A percentile compares a stretch with the other conserved stretches of the same genome.
These are phyloP conservation scores for Pseudozyma hubeiensis DNA, from an alignment of 1,284 basidiomycete species.

Conservation along the genomic window DNA sequence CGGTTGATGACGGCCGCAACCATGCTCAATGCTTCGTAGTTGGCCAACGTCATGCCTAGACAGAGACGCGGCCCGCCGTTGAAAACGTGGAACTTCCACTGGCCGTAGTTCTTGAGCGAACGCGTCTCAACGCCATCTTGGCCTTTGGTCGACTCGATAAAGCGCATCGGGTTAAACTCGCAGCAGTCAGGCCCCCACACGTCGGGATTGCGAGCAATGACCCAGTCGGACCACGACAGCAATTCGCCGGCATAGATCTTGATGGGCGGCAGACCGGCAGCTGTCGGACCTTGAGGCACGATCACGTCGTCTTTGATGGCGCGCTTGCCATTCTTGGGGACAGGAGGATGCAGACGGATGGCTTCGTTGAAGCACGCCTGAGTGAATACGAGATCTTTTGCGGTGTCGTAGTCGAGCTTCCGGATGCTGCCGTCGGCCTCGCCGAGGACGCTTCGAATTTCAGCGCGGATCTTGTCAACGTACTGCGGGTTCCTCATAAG, in stretches of 20 bases:
- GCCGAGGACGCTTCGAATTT: constrained; percentile 39
- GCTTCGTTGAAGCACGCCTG: constrained; percentile 59
- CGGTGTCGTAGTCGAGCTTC: constrained; percentile 49
- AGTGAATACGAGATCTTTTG: constrained; percentile 56
- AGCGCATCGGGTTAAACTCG: constrained; percentile 55
- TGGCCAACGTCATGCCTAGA: constrained; percentile 59
- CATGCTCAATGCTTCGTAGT: constrained; percentile 52
- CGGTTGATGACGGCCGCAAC: constrained; percentile 32
- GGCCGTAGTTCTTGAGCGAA: constrained; percentile 40
- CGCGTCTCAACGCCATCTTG: constrained; percentile 31
- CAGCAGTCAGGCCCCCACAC: constrained; percentile 57
- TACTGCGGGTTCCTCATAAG: constrained; percentile 44
- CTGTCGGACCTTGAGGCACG: constrained; percentile 47
- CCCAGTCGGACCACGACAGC: constrained; percentile 62
- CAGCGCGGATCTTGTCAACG: constrained; percentile 48
- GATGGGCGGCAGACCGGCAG: constrained; percentile 53
- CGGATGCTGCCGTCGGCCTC: constrained; percentile 27
- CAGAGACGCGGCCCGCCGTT: constrained; percentile 62
- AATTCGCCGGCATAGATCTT: constrained; percentile 50
- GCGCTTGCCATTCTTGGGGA: constrained; percentile 60
- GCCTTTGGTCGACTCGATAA: constrained; percentile 37
- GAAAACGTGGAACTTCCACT: constrained; percentile 62
- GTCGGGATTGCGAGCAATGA: constrained; percentile 54
- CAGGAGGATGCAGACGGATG: constrained; percentile 55
- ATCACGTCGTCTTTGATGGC: constrained; percentile 57